Conservation (phyloP, 179 eudicot species). For the Amaranthus tricolor region DNA sequence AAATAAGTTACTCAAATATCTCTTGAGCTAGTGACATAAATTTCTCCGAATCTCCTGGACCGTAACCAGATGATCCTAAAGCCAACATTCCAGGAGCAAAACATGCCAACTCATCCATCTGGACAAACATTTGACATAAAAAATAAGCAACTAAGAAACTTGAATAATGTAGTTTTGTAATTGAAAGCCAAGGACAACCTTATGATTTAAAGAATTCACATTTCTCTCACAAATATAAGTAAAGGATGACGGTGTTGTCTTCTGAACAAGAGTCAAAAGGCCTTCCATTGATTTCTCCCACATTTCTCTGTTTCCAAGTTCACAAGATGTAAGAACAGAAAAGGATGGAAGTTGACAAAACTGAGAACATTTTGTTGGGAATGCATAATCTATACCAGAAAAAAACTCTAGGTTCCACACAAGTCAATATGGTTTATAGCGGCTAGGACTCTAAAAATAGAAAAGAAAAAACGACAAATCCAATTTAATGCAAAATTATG, state of each 20-base stretch:
- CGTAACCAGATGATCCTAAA: conserved; percentile 78
- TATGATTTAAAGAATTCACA: conserved; percentile 56
- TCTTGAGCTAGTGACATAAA: conserved; percentile 88
- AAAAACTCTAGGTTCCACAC: not conserved
- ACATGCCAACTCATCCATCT: conserved; percentile 99
- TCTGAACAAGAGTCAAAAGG: conserved; percentile 73
- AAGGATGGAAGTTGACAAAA: not conserved
- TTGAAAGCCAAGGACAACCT: conserved; percentile 44
- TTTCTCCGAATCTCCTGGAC: conserved; percentile 70
- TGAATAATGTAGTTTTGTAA: not conserved
- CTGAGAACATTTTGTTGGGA: not conserved
- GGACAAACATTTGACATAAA: conserved; percentile 26
- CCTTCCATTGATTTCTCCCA: conserved; percentile 99
- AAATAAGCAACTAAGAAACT: not conserved
- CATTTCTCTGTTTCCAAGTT: conserved; percentile 69
- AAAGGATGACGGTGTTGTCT: conserved; percentile 82
- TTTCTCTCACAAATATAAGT: conserved; percentile 80
- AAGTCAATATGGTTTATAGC: not conserved
- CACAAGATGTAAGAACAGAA: conserved; percentile 17
- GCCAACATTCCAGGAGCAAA: conserved; percentile 99
- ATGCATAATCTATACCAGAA: not conserved
- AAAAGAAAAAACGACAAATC: conserved; percentile 4
- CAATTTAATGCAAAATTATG: not conserved
- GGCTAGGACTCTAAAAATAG: not conserved
- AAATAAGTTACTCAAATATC: conserved; percentile 37